Evolutionary conservation across 73 alveolate species (phyloP).

Genomic region (Paramecium primaurelia): DNA sequence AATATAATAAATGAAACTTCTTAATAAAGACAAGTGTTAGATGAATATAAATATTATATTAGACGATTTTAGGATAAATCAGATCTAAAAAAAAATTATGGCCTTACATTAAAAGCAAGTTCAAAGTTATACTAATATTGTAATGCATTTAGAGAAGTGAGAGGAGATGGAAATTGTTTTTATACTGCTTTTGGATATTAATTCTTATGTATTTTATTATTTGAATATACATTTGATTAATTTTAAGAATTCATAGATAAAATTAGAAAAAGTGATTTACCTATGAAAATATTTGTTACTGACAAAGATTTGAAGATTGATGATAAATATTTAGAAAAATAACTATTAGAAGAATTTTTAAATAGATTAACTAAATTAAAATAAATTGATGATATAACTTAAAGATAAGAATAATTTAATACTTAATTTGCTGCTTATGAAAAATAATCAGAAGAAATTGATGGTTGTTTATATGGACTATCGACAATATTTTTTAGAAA

Average conservation of each 20-base stretch:
- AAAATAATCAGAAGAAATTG: background rate
- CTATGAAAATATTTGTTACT: background rate
- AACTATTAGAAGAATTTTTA: background rate
- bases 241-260: background rate
- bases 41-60: background rate
- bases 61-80: background rate
- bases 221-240: background rate
- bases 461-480: background rate
- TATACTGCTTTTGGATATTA: background rate
- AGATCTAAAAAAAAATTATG: background rate
- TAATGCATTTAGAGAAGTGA: background rate
- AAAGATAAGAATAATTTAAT: background rate
- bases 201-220: background rate
- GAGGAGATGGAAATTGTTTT: slow-evolving; percentile 7
- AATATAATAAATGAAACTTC: background rate
- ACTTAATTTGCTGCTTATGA: background rate
- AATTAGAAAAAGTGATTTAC: background rate
- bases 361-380: background rate
- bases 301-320: background rate
- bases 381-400: background rate
- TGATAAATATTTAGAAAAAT: background rate
- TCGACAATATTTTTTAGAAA: background rate
- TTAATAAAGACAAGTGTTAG: background rate
- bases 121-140: background rate
- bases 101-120: background rate